Conservation (phyloP, 2,329 filamentous ascomycete species). For the Talaromyces islandicus region DNA sequence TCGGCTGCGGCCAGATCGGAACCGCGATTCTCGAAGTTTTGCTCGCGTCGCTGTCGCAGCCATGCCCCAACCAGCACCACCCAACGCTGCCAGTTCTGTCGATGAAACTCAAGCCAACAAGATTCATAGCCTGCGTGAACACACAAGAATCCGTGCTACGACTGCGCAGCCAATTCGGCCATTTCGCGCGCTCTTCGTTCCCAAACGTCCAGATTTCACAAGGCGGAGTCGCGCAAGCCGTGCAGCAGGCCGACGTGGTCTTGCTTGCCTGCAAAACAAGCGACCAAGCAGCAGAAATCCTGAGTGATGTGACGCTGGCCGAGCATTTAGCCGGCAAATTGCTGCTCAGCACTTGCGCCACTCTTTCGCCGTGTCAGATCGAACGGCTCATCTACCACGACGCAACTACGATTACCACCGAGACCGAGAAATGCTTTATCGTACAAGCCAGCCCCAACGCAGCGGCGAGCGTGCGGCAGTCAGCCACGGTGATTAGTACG, state of each 20-base stretch:
- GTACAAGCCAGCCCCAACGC: conserved; percentile 7
- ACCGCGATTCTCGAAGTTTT: conserved; percentile 8
- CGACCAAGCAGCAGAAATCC: conserved; percentile 1
- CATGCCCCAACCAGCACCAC: conserved; percentile 7
- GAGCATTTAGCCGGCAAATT: conserved; percentile 3
- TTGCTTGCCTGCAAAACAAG: conserved; percentile 4
- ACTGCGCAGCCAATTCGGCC: conserved; percentile 7
- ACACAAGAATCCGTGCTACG: conserved; percentile 8
- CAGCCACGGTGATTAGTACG: conserved; percentile 8
- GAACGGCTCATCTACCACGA: conserved; percentile 8
- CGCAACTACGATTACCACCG: background rate
- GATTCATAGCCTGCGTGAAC: conserved; percentile 10
- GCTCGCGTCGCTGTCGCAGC: conserved; percentile 3
- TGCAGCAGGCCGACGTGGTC: conserved; percentile 9
- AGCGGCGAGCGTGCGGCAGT: conserved; percentile 6
- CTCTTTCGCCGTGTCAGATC: conserved; percentile 6
- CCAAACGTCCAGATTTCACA: conserved; percentile 9
- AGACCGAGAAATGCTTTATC: background rate
- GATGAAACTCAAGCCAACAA: conserved; percentile 7
- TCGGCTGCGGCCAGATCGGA: conserved; percentile 10
- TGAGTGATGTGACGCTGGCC: conserved; percentile 1
- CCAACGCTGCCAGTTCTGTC: conserved; percentile 4
- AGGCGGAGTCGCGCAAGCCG: conserved; percentile 2
- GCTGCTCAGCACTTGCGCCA: conserved; percentile 7
- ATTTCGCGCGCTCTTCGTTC: conserved; percentile 5